Conservation (phyloP, 139 green algal genomes). For the Nannochloris sp. region DNA sequence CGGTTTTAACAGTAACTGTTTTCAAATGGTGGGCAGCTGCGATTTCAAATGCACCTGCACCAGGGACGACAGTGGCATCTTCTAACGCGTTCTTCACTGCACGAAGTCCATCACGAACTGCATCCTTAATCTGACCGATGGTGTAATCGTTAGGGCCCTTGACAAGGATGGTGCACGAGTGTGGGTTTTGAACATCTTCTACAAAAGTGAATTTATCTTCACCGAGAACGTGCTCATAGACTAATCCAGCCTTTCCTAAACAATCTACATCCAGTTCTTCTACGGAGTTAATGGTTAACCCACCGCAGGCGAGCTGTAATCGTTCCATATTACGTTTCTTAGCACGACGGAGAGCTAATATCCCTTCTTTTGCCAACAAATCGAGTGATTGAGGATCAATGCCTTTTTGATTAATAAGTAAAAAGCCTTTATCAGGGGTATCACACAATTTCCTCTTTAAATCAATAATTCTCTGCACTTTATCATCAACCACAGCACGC, state of each 20-base stretch:
- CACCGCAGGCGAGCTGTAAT: slow-evolving; percentile 88
- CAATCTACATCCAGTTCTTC: slow-evolving; percentile 76
- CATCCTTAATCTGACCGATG: slow-evolving; percentile 98
- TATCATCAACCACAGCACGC: slow-evolving; percentile 84
- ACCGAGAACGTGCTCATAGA: slow-evolving; percentile 97
- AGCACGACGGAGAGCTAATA: slow-evolving; percentile 79
- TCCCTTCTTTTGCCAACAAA: slow-evolving; percentile 91
- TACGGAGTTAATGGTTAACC: slow-evolving; percentile 44
- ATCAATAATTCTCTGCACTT: slow-evolving; percentile 87
- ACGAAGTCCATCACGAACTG: slow-evolving; percentile 90
- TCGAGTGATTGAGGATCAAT: slow-evolving; percentile 97
- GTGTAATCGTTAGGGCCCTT: slow-evolving; percentile 96
- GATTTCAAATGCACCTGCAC: slow-evolving; percentile 93
- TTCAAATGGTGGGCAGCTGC: slow-evolving; percentile 73
- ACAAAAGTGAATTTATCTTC: slow-evolving; percentile 99
- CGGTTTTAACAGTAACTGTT: slow-evolving; percentile 31
- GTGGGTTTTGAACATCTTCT: slow-evolving; percentile 82
- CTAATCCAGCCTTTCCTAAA: slow-evolving; percentile 64
- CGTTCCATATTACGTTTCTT: slow-evolving; percentile 99
- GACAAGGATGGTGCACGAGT: slow-evolving; percentile 94
- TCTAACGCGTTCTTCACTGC: slow-evolving; percentile 95
- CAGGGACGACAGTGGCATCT: slow-evolving; percentile 71
- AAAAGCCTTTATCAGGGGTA: slow-evolving; percentile 72
- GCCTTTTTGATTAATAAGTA: slow-evolving; percentile 99
- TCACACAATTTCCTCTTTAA: slow-evolving; percentile 82